Percentiles rank a stretch among this genome's conserved stretches.
phyloP scores from a whole-genome alignment of 441 rosid species.

The Bruguiera hainesii region DNA sequence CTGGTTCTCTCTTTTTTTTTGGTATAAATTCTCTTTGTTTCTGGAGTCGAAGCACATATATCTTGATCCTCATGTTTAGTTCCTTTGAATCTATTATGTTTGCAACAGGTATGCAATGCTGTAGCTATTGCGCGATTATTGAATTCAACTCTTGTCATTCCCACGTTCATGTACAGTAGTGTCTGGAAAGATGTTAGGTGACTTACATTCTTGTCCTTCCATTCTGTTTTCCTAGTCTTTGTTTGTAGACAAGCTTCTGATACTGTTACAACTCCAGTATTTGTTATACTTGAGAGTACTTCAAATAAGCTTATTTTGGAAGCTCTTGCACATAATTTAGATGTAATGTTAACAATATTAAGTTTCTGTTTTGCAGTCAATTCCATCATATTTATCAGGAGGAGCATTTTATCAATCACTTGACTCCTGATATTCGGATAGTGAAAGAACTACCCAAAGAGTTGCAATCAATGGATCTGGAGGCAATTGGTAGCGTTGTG shows the following conservation, averaged over 20 bases:
- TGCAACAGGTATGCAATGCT: slow-evolving; percentile 83
- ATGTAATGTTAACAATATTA: slow-evolving; percentile 26
- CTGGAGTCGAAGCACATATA: slow-evolving; percentile 1
- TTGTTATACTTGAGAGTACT: background rate
- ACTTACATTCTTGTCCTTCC: slow-evolving; percentile 13
- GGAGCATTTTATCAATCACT: slow-evolving; percentile 75
- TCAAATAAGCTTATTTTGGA: background rate
- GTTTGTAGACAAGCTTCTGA: background rate
- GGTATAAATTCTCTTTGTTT: slow-evolving; percentile 8
- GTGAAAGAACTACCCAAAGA: slow-evolving; percentile 80
- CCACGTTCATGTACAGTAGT: slow-evolving; percentile 89
- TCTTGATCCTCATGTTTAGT: slow-evolving; percentile 4
- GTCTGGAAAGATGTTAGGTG: slow-evolving; percentile 96
- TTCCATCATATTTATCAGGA: slow-evolving; percentile 88
- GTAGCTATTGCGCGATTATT: slow-evolving; percentile 83
- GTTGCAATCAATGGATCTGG: slow-evolving; percentile 79
- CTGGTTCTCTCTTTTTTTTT: slow-evolving; percentile 2
- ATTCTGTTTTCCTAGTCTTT: background rate
- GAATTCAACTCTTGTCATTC: slow-evolving; percentile 87
- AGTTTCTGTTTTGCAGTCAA: slow-evolving; percentile 55
- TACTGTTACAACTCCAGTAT: background rate
- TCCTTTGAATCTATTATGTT: slow-evolving; percentile 20
- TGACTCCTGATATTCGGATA: slow-evolving; percentile 77
- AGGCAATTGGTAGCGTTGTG: slow-evolving; percentile 84
- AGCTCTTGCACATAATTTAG: slow-evolving; percentile 10